Conservation (phyloP, 441 rosid genomes). For the Oxalis stricta region DNA sequence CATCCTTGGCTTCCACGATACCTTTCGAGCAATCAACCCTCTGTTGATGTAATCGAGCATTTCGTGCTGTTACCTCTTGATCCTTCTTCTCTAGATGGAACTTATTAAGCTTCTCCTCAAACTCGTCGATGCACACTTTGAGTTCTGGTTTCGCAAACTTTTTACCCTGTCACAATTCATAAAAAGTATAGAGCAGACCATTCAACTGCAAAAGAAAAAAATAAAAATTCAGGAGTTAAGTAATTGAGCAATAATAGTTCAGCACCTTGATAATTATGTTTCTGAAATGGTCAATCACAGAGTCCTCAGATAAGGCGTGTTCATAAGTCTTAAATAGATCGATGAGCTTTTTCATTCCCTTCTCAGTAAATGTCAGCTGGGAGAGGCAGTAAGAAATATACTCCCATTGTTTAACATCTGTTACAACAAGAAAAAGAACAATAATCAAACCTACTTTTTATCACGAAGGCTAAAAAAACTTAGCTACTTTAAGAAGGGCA, state of each 20-base stretch:
- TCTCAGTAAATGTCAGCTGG: constrained; percentile 85
- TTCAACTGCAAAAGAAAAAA: too few species aligned
- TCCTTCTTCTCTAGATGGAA: constrained; percentile 87
- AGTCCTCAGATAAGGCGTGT: constrained; percentile 69
- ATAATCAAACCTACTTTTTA: constrained; percentile 2
- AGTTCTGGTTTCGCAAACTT: constrained; percentile 96
- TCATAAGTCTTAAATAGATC: constrained; percentile 83
- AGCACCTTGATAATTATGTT: constrained; percentile 84
- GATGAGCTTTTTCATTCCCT: constrained; percentile 82
- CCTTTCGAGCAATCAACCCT: constrained; percentile 38
- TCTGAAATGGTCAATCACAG: constrained; percentile 78
- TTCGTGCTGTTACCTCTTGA: constrained; percentile 85
- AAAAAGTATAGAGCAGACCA: neutral
- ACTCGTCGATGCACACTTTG: constrained; percentile 82
- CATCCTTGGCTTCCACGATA: constrained; percentile 14
- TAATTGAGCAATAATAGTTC: constrained; percentile 2
- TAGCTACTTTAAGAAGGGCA: neutral
- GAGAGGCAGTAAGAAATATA: constrained; percentile 91
- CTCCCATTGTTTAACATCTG: constrained; percentile 92
- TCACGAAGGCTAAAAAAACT: neutral
- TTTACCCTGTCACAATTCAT: constrained; percentile 47
- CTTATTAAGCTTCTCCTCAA: constrained; percentile 88
- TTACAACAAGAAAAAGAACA: constrained; percentile 11
- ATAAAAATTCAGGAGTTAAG: constrained; percentile 1
- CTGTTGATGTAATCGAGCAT: constrained; percentile 66